A percentile compares a stretch with the other conserved stretches of the same genome.
Conservation (phyloP, 352 stramenopile genomes). For the Saprolegnia parasitica region DNA sequence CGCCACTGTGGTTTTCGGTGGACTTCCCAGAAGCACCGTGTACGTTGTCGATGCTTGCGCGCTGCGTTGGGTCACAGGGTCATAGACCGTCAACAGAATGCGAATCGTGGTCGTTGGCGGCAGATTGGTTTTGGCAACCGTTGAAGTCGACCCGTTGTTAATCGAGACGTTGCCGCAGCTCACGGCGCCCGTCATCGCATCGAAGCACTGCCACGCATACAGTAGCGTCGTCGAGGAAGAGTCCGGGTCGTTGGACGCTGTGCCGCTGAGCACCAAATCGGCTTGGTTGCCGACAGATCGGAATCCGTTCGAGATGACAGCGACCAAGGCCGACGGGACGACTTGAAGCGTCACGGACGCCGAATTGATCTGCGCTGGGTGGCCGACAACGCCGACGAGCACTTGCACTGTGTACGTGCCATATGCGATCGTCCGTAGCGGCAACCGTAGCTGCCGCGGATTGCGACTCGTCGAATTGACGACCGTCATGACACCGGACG, state of each 20-base stretch:
- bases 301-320: background rate
- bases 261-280: background rate
- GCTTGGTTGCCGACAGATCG: background rate
- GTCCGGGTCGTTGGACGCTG: background rate
- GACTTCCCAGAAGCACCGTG: constrained; percentile 44
- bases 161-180: constrained; percentile 24
- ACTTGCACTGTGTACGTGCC: background rate
- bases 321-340: background rate
- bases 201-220: constrained; percentile 51
- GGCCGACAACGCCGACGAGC: background rate
- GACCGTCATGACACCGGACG: constrained; percentile 37
- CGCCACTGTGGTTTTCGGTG: constrained; percentile 52
- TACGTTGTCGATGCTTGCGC: constrained; percentile 41
- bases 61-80: constrained; percentile 38
- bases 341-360: background rate
- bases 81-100: constrained; percentile 42
- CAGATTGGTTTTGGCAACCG: constrained; percentile 41
- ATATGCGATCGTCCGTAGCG: background rate
- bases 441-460: background rate
- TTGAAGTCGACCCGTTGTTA: constrained; percentile 34
- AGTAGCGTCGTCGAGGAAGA: constrained; percentile 11
- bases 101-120: constrained; percentile 51
- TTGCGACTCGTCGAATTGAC: background rate
- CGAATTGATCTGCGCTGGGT: background rate
- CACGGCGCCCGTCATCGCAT: constrained; percentile 33